These are phyloP conservation scores for Russula griseocarnosa DNA, from an alignment of 768 basidiomycete species.

Conservation along the genomic window DNA sequence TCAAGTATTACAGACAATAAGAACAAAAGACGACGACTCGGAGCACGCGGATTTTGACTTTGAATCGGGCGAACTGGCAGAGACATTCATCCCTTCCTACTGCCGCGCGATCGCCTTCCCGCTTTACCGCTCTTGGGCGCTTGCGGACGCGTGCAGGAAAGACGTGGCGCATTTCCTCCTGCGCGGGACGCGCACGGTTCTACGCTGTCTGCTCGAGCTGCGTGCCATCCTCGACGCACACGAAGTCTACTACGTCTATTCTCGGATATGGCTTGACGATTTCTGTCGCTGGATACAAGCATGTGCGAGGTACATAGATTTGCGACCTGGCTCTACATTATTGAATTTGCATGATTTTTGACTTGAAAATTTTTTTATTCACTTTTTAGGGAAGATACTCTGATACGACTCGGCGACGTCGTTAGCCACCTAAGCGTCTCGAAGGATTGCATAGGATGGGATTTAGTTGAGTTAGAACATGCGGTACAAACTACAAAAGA, in stretches of 20 bases:
- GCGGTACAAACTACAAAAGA: constrained; percentile 42
- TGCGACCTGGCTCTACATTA: background rate
- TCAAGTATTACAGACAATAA: background rate
- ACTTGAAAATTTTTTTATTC: background rate
- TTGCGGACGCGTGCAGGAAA: constrained; percentile 62
- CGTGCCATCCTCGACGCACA: constrained; percentile 75
- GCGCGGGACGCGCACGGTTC: constrained; percentile 57
- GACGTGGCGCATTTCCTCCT: constrained; percentile 60
- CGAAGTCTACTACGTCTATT: constrained; percentile 85
- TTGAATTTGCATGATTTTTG: background rate
- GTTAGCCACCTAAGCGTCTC: constrained; percentile 43
- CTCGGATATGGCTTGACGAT: constrained; percentile 83
- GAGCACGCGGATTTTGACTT: background rate
- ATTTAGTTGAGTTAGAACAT: constrained; percentile 61
- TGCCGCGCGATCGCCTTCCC: constrained; percentile 74
- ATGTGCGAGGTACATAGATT: constrained; percentile 50
- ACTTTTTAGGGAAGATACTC: constrained; percentile 49
- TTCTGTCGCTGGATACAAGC: constrained; percentile 78
- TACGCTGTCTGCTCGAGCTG: constrained; percentile 66
- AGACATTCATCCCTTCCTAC: constrained; percentile 59
- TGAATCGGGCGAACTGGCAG: constrained; percentile 37
- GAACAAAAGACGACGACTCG: too few species aligned
- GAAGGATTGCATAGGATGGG: constrained; percentile 65
- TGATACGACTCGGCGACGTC: constrained; percentile 45
- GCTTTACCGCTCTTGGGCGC: constrained; percentile 69